Base-by-base conservation (phyloP, 2,329 filamentous ascomycete species). In the Nothophoma quercina region DNA sequence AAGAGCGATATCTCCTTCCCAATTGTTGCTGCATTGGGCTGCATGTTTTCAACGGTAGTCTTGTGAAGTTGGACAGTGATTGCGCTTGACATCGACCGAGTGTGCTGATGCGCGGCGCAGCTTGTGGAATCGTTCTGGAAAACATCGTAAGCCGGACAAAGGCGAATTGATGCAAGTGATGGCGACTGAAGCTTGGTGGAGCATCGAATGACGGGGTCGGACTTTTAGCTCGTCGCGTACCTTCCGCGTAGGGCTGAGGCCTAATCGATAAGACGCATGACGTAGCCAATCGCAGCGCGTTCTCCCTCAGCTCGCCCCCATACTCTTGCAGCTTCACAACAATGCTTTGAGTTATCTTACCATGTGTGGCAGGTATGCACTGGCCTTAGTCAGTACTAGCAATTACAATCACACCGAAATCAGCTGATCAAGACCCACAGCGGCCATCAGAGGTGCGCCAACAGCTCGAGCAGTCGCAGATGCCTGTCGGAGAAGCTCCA, bases 371-470 rank as follows among this genome's bases (percentile, higher is more conserved):
- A 80, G 87, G 53, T 90, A 90, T 69, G 85, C 81, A 18, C 71
- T 89, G 57, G 81, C 83, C 38, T 76, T 87, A 76, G 85, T 86
- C 77, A 56, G 81, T 75, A 18, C n/a, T 22, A 26, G 7, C 1
- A 2, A 26, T 18, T 10, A 23, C 5, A 36, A 19, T 34, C 30
- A 16, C n/a, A 23, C 12, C 33, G 23, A 18, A 1, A 12, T 40
- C 28, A 35, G 39, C 63, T 65, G 47, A 69, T 40, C 16, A 9
- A 34, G 13, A 13, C 5, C 5, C 19, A 29, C 28, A 96, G 91
- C 85, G 90, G 57, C 88, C 90, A 28, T 88, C 87, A 19, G 88
- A 91, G 70, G 83, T 96, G 51, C 88, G 88, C 44, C 83, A 81
- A 48, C 86, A 89, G 71, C 79, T 97, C 6, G 83, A 90, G 65